Conservation (phyloP, 2,329 filamentous ascomycete species). For the Aurifilum marmelostoma region DNA sequence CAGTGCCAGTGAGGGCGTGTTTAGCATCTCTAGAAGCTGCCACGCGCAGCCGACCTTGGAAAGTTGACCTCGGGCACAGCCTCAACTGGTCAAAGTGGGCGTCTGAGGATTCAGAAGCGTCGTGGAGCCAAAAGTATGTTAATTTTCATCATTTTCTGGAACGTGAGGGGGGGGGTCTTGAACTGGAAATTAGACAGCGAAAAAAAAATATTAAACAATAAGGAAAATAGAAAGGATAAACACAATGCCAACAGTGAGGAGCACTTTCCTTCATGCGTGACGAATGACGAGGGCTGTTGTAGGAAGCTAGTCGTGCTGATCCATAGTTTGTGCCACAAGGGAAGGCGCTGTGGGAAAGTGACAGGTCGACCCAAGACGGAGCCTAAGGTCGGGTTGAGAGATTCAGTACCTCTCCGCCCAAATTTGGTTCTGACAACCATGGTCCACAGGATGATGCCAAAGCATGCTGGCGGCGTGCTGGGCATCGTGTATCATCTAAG, state of each 20-base stretch:
- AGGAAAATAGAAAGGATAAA: background rate
- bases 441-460: background rate
- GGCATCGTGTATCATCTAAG: background rate
- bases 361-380: conserved; percentile 1
- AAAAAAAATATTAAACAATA: background rate
- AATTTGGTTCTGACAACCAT: background rate
- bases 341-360: background rate
- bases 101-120: background rate
- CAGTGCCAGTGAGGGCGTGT: background rate
- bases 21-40: background rate
- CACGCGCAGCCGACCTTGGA: background rate
- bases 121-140: background rate
- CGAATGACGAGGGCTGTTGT: background rate
- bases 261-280: background rate
- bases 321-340: background rate
- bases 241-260: background rate
- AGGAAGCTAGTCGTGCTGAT: background rate
- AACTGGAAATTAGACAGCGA: too few relatives aligned
- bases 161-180: too few relatives aligned
- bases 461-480: background rate
- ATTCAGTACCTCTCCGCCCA: background rate
- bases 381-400: background rate
- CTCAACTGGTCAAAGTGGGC: background rate
- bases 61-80: background rate
- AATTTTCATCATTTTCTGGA: background rate